These are phyloP conservation scores for Podaxis sp. DNA, from an alignment of 768 basidiomycete genomes.

Conservation along the genomic window DNA sequence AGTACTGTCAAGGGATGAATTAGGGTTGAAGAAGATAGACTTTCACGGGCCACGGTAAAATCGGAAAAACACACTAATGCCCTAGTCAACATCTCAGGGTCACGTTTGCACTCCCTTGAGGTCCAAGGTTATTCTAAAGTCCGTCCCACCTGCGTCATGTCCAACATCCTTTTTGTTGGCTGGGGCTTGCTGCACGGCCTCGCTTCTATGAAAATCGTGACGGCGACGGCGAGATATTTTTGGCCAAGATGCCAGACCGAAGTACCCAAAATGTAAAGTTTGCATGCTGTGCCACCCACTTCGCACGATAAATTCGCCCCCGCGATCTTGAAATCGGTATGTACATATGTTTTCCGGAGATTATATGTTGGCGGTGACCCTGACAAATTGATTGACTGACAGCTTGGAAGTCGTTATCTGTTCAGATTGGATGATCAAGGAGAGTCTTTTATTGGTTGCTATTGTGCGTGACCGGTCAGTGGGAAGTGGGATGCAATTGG, in stretches of 20 bases:
- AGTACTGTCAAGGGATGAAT: neutral
- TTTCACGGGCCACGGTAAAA: neutral
- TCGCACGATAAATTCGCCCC: neutral
- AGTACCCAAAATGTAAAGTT: neutral
- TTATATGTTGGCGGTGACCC: neutral
- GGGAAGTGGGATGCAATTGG: neutral
- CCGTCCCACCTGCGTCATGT: neutral
- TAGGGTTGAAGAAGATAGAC: neutral
- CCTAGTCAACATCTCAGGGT: neutral
- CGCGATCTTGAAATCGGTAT: neutral
- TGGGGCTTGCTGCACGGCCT: neutral
- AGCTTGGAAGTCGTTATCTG: constrained; percentile 3
- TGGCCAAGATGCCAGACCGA: neutral
- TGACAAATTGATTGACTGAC: neutral
- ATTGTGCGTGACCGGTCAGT: neutral
- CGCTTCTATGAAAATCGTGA: neutral
- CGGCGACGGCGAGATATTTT: too few species aligned
- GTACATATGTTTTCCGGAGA: constrained; percentile 4
- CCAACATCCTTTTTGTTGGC: neutral
- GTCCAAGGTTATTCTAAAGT: neutral
- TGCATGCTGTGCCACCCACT: neutral
- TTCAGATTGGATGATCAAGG: neutral
- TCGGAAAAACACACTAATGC: neutral
- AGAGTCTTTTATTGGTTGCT: neutral
- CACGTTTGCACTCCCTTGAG: neutral